Evolutionary conservation across 2,329 filamentous ascomycete species (phyloP).

Genomic region (Aspergillus japonicus): DNA sequence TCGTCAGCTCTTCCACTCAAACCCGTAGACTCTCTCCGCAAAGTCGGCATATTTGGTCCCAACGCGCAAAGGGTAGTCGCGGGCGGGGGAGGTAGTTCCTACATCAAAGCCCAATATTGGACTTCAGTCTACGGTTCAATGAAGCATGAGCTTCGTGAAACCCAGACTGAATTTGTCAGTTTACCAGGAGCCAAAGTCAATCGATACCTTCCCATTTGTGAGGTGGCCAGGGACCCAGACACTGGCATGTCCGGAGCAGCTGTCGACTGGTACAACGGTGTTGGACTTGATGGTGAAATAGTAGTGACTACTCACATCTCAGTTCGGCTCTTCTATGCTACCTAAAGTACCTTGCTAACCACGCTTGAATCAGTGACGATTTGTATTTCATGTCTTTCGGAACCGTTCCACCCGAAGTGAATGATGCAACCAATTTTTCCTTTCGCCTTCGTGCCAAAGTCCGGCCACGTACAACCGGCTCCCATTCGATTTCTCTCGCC

Average conservation of each 20-base stretch:
- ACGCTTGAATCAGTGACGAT: background rate
- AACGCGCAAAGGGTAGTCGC: background rate
- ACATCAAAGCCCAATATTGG: background rate
- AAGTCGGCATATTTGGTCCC: background rate
- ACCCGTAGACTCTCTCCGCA: background rate
- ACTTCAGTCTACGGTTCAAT: background rate
- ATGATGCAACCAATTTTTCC: background rate
- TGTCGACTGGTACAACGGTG: slow-evolving; percentile 2
- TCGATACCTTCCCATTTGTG: background rate
- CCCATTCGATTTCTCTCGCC: background rate
- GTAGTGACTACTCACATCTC: background rate
- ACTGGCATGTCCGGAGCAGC: background rate
- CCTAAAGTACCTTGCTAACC: too few relatives aligned
- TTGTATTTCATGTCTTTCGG: slow-evolving; percentile 6
- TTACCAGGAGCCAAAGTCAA: background rate
- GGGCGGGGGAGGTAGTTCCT: background rate
- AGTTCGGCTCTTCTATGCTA: background rate
- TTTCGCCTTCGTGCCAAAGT: background rate
- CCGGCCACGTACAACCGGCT: background rate
- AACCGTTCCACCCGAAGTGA: background rate
- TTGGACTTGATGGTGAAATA: background rate
- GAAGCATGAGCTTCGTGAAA: background rate
- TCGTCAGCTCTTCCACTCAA: background rate
- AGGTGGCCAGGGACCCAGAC: background rate
- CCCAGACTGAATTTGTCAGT: background rate